These are phyloP conservation scores for Geotrichum histeridarum DNA, from an alignment of 1,139 yeast species.

Conservation along the genomic window DNA sequence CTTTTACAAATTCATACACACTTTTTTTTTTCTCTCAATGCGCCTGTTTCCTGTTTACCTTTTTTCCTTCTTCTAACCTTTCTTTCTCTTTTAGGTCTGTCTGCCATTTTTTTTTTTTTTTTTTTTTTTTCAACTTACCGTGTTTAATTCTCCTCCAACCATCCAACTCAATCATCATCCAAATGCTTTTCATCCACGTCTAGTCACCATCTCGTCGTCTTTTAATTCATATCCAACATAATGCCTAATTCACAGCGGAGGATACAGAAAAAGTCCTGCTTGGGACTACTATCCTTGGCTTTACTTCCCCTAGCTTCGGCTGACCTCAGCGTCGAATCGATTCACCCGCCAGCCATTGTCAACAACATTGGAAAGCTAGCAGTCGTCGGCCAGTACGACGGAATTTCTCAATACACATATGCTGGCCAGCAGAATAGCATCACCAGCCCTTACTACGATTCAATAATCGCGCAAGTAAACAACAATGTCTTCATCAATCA, in stretches of 20 bases:
- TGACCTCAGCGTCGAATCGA: constrained; percentile 9
- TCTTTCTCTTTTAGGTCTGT: not conserved
- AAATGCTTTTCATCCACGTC: not conserved
- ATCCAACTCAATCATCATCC: not conserved
- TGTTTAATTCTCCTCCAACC: not conserved
- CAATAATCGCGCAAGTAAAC: constrained; percentile 27
- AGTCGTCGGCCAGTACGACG: constrained; percentile 60
- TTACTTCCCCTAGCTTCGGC: not conserved
- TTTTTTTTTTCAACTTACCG: not conserved
- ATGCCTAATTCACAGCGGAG: not conserved
- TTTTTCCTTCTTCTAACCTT: not conserved
- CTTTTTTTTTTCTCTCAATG: not conserved
- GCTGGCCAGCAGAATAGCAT: constrained; percentile 43
- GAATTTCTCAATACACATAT: constrained; percentile 54
- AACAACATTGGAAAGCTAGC: constrained; percentile 45
- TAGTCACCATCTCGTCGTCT: not conserved
- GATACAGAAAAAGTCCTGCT: not conserved
- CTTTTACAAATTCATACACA: not conserved
- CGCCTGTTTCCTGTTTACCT: too few relatives aligned
- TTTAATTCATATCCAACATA: not conserved
- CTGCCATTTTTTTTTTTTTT: not conserved
- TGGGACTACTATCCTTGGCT: not conserved
- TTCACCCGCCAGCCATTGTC: constrained; percentile 27
- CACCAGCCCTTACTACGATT: constrained; percentile 23
- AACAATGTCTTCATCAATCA: constrained; percentile 7